Evolutionary conservation across 2,329 filamentous ascomycete species (phyloP), one percentile per base, ranked within the genome.

Genomic region (Massarina eburnea): DNA sequence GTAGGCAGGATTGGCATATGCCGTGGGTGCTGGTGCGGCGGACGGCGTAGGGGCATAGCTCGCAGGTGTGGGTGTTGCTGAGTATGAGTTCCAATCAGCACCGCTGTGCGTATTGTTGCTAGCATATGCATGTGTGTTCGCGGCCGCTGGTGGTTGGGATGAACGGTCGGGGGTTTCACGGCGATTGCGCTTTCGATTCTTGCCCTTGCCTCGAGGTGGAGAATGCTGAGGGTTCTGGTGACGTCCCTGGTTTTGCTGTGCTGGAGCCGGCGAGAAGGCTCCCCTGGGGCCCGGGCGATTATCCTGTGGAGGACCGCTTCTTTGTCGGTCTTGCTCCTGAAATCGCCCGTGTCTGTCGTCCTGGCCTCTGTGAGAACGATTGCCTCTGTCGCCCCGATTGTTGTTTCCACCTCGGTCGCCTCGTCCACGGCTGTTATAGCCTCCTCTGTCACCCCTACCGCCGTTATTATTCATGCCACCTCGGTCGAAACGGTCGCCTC

Each of bases 1-100:
- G 50, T 63, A 65, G 8, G 57, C 52, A 15, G 66, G 65, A 40
- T 70, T 70, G 32, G 62, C 55, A 47, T 66, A 69, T 8, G 62
- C 52, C 4, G 62, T 61, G 8, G 59, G 51, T 10, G 51, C 40
- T 10, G 48, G 45, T 30, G 48, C 17, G 27, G 45, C 41, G 41
- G 54, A 39, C 29, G 57, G 40, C 26, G 54, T 43, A 18, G 54
- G 49, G 19, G 48, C 49, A 36, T 52, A 54, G 3, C 50, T 43
- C 38, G 46, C 42, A 14, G 58, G 44, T 14, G 48, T 50, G 18
- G 49, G 43, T 34, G 60, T 58, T 1, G 59, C 20, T 26, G 51
- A 39, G 21, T 51, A 45, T 27, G 59, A 52, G 36, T 53, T 41
- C 39, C 39, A 46, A 15, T 39, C 47, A n/a, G 34, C 20, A 20